phyloP scores from a whole-genome alignment of 805 yeast species.

The Ogataea philodendri region DNA sequence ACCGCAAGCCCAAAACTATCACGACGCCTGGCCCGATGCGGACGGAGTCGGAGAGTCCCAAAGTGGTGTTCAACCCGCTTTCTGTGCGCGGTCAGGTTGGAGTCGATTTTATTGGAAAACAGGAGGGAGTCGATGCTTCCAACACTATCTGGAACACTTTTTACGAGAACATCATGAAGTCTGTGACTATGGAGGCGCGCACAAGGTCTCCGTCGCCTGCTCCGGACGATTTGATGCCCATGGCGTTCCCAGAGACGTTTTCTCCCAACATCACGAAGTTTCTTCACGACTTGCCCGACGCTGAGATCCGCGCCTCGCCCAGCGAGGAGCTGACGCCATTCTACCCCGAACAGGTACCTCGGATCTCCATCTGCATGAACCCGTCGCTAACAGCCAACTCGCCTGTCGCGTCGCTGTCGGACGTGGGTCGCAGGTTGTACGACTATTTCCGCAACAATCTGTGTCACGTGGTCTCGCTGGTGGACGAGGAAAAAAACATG shows the following conservation, averaged over 20 bases:
- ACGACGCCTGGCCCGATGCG: slow-evolving; percentile 9
- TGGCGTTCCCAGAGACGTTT: slow-evolving; percentile 20
- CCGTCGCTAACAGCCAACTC: slow-evolving; percentile 31
- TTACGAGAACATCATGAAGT: slow-evolving; percentile 3
- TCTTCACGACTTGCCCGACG: slow-evolving; percentile 19
- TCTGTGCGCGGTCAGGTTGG: slow-evolving; percentile 22
- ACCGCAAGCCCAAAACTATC: slow-evolving; percentile 36
- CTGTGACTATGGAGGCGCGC: too few relatives aligned
- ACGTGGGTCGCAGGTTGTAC: slow-evolving; percentile 40
- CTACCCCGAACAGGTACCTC: slow-evolving; percentile 4
- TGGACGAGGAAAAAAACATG: slow-evolving; percentile 50
- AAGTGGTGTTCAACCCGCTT: slow-evolving; percentile 31
- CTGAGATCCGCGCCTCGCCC: background rate
- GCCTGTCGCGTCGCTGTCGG: slow-evolving; percentile 31
- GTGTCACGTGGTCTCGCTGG: slow-evolving; percentile 43
- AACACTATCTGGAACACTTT: slow-evolving; percentile 13
- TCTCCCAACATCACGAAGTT: slow-evolving; percentile 27
- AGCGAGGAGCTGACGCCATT: background rate
- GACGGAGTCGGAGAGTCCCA: slow-evolving; percentile 1
- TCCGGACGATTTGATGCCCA: slow-evolving; percentile 3
- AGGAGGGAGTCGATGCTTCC: slow-evolving; percentile 1
- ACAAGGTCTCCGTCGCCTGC: slow-evolving; percentile 2
- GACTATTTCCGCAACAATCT: slow-evolving; percentile 49
- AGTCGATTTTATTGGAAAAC: background rate
- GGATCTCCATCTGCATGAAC: slow-evolving; percentile 24